Percentiles rank a stretch among this genome's conserved stretches.
phyloP scores from a whole-genome alignment of 2,329 filamentous ascomycete genomes.

The Elsinoe fawcettii region DNA sequence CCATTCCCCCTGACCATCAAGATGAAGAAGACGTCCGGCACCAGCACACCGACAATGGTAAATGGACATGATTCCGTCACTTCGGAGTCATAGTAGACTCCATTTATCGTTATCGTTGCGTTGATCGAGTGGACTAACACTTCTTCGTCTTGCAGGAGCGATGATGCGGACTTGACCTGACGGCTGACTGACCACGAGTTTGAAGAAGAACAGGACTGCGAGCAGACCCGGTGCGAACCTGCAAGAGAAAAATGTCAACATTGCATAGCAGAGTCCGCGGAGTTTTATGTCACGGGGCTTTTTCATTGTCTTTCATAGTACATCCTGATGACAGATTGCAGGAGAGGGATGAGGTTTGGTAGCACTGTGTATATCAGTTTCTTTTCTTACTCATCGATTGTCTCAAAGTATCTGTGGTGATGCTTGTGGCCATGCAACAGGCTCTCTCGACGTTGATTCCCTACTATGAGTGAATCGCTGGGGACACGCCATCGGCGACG shows the following conservation, averaged over 20 bases:
- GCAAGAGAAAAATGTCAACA: slow-evolving; percentile 4
- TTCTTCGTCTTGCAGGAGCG: slow-evolving; percentile 3
- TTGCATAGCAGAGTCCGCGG: slow-evolving; percentile 11
- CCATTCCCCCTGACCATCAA: slow-evolving; percentile 62
- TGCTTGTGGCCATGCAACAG: too few relatives aligned
- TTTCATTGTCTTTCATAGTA: not conserved
- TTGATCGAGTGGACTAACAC: not conserved
- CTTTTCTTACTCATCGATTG: not conserved
- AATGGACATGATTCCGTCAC: slow-evolving; percentile 18
- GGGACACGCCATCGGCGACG: too few relatives aligned
- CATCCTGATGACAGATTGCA: slow-evolving; percentile 5
- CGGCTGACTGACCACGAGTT: not conserved
- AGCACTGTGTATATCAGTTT: slow-evolving; percentile 6
- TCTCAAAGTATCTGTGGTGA: not conserved
- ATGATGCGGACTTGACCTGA: not conserved
- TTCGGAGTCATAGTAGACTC: slow-evolving; percentile 4
- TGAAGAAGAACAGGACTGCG: not conserved
- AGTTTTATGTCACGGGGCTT: not conserved
- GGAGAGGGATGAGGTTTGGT: not conserved
- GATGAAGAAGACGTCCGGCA: slow-evolving; percentile 31
- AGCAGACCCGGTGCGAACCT: not conserved
- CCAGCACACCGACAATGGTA: slow-evolving; percentile 21
- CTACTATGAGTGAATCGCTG: too few relatives aligned
- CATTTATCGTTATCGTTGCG: not conserved
- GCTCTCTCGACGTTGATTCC: too few relatives aligned